Conservation (phyloP, 2,329 filamentous ascomycete genomes). For the Aspergillus calidoustus region DNA sequence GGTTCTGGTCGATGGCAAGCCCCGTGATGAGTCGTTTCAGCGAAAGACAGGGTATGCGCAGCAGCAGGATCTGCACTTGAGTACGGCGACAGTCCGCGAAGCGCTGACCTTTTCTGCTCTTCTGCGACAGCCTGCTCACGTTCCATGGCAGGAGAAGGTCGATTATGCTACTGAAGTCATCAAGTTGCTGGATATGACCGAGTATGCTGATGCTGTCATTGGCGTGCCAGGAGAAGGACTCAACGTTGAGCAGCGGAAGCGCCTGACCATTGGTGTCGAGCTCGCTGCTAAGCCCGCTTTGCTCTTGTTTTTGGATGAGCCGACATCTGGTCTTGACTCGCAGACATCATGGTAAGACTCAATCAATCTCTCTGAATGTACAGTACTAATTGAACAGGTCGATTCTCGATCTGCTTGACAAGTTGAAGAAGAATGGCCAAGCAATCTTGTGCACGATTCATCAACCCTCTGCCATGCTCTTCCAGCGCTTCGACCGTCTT, state of each 20-base stretch:
- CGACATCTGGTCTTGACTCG: constrained; percentile 89
- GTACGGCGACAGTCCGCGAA: constrained; percentile 85
- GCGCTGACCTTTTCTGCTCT: constrained; percentile 84
- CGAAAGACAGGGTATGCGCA: constrained; percentile 91
- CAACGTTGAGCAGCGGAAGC: constrained; percentile 68
- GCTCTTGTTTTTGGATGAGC: constrained; percentile 90
- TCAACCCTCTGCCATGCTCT: constrained; percentile 90
- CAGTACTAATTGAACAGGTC: not conserved
- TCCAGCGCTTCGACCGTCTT: constrained; percentile 77
- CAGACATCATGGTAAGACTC: constrained; percentile 77
- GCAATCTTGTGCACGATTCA: constrained; percentile 96
- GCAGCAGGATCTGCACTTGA: constrained; percentile 87
- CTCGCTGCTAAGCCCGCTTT: constrained; percentile 88
- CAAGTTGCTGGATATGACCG: constrained; percentile 84
- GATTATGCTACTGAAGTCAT: constrained; percentile 91
- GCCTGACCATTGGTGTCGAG: constrained; percentile 94
- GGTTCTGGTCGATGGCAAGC: constrained; percentile 77
- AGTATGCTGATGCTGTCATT: constrained; percentile 87
- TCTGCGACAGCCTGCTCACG: constrained; percentile 77
- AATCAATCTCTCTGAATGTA: not conserved
- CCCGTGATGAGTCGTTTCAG: constrained; percentile 81
- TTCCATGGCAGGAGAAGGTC: constrained; percentile 76
- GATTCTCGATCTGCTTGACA: constrained; percentile 62
- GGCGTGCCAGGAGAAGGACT: constrained; percentile 83
- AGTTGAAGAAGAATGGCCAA: constrained; percentile 84